phyloP scores from a whole-genome alignment of 2,329 filamentous ascomycete species.

The Alternaria longipes region DNA sequence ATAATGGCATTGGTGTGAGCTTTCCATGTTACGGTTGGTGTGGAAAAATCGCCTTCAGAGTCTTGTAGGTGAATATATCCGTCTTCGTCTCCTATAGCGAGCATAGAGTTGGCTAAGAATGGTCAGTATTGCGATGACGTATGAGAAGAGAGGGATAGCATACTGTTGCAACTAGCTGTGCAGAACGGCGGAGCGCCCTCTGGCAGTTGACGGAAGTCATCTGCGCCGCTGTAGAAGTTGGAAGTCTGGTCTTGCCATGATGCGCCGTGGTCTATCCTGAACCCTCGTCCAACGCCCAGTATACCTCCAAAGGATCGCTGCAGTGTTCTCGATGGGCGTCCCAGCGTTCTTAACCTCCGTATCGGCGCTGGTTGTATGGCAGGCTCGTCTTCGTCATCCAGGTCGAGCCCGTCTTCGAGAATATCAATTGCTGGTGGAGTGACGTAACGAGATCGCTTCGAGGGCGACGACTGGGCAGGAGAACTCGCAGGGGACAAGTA shows the following conservation, averaged over 20 bases:
- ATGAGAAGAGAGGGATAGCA: constrained; percentile 38
- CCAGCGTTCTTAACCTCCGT: constrained; percentile 48
- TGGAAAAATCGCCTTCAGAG: constrained; percentile 63
- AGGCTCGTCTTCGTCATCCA: constrained; percentile 38
- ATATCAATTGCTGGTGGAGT: constrained; percentile 44
- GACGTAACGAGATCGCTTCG: constrained; percentile 46
- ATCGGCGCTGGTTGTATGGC: constrained; percentile 46
- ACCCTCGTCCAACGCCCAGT: constrained; percentile 52
- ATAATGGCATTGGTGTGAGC: constrained; percentile 77
- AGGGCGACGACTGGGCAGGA: constrained; percentile 54
- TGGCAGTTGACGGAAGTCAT: constrained; percentile 62
- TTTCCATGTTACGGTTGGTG: constrained; percentile 66
- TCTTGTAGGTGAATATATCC: constrained; percentile 72
- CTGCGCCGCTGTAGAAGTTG: constrained; percentile 66
- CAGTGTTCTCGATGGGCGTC: constrained; percentile 51
- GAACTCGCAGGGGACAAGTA: constrained; percentile 55
- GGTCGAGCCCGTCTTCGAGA: constrained; percentile 41
- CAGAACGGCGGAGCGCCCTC: constrained; percentile 70
- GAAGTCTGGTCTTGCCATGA: constrained; percentile 68
- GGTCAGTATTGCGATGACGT: constrained; percentile 18
- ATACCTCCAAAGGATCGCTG: constrained; percentile 59
- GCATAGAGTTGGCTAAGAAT: constrained; percentile 67
- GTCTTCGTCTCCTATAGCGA: constrained; percentile 76
- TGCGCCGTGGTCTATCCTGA: constrained; percentile 53
- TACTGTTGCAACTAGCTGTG: constrained; percentile 71